Evolutionary conservation across 169 alveolate genomes (phyloP).

Genomic region (Eimeria sp.): DNA sequence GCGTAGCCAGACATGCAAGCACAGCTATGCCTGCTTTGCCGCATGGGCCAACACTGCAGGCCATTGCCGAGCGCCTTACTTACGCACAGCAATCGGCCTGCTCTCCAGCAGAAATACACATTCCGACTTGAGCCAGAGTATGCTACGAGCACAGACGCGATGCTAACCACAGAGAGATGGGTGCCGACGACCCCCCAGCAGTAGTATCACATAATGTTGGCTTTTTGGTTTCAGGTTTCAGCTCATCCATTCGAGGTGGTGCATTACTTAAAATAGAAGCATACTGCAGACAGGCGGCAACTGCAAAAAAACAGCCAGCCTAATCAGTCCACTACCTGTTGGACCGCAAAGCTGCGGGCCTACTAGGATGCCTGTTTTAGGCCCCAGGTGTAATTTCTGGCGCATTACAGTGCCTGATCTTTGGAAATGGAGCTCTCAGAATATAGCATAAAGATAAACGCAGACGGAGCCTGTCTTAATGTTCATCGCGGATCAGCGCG

Average conservation of each 20-base stretch:
- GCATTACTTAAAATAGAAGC: background rate
- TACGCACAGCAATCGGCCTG: background rate
- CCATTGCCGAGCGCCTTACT: background rate
- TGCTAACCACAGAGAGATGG: too few species aligned
- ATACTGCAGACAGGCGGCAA: background rate
- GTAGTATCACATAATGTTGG: background rate
- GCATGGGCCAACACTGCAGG: background rate
- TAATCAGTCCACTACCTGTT: too few species aligned
- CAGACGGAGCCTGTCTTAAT: background rate
- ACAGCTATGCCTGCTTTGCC: background rate
- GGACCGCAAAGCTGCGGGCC: background rate
- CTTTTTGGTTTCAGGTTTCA: too few species aligned
- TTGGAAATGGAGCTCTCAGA: background rate
- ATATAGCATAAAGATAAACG: background rate
- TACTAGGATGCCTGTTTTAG: background rate
- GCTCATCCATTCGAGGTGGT: background rate
- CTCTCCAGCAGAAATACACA: background rate
- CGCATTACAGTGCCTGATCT: background rate
- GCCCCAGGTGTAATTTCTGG: background rate
- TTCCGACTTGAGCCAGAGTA: background rate
- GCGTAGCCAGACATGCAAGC: too few species aligned
- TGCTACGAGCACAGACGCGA: too few species aligned
- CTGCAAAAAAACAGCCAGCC: background rate
- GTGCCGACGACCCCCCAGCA: background rate
- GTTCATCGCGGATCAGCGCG: background rate